These are phyloP conservation scores for Botryotinia calthae DNA, from an alignment of 2,329 filamentous ascomycete species.

Conservation along the genomic window DNA sequence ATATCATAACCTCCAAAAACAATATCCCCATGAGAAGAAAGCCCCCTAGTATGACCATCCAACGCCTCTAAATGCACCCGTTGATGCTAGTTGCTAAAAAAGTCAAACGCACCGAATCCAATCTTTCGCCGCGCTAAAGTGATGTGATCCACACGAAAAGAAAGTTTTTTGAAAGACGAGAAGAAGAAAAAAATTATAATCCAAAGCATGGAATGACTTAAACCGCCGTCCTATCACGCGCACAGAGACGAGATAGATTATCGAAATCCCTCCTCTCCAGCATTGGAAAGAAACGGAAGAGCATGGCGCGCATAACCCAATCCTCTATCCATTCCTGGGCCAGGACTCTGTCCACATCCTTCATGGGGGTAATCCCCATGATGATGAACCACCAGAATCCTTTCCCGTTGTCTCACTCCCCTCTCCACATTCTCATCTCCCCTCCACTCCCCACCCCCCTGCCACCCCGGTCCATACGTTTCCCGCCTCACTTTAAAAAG, in stretches of 20 bases:
- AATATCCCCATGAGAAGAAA: neutral
- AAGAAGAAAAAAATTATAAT: neutral
- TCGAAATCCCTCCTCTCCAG: constrained; percentile 2
- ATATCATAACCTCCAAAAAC: neutral
- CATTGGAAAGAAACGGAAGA: neutral
- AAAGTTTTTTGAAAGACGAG: neutral
- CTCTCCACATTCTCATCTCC: neutral
- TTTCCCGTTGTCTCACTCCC: neutral
- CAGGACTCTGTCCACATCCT: constrained; percentile 6
- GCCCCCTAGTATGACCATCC: neutral
- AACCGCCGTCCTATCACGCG: too few relatives aligned
- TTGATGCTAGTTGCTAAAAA: neutral
- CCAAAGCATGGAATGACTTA: neutral
- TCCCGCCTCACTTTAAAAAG: constrained; percentile 42
- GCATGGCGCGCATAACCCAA: neutral
- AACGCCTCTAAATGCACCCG: constrained; percentile 6
- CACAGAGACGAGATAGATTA: neutral
- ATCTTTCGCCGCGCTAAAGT: constrained; percentile 10
- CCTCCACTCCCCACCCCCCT: neutral
- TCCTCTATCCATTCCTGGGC: neutral
- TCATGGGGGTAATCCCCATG: neutral
- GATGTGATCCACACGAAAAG: neutral
- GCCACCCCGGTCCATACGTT: neutral
- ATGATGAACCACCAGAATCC: neutral
- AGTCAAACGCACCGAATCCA: neutral